Percentiles rank a stretch among this genome's conserved stretches.
Evolutionary conservation across 495 filamentous ascomycete genomes (phyloP).

Genomic region (Neurospora cerealis): DNA sequence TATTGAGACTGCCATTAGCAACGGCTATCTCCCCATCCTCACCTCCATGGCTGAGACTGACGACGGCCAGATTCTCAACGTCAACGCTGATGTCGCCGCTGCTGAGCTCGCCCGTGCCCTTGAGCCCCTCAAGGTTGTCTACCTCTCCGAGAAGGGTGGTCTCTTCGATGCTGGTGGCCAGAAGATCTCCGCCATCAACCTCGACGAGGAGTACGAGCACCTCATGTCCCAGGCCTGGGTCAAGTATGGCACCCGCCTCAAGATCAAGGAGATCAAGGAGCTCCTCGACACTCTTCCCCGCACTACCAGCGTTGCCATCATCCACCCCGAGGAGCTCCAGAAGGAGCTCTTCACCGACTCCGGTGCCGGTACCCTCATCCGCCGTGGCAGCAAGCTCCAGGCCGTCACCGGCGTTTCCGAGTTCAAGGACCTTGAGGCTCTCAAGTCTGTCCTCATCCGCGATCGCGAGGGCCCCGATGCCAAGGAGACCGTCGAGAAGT

Average conservation of each 20-base stretch:
- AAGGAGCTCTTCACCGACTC: slow-evolving; percentile 96
- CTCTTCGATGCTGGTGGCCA: slow-evolving; percentile 89
- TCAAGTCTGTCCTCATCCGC: slow-evolving; percentile 76
- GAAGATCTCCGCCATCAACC: slow-evolving; percentile 95
- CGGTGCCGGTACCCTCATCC: slow-evolving; percentile 89
- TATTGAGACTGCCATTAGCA: slow-evolving; percentile 85
- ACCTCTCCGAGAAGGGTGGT: slow-evolving; percentile 95
- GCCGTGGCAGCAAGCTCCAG: slow-evolving; percentile 83
- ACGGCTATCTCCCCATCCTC: slow-evolving; percentile 86
- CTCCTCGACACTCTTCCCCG: slow-evolving; percentile 77
- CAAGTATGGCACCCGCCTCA: slow-evolving; percentile 86
- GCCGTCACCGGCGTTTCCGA: slow-evolving; percentile 63
- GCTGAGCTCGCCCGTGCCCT: slow-evolving; percentile 83
- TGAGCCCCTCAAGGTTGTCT: slow-evolving; percentile 95
- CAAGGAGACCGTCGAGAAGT: slow-evolving; percentile 73
- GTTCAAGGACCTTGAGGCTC: slow-evolving; percentile 63
- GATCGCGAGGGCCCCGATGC: slow-evolving; percentile 83
- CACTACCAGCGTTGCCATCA: slow-evolving; percentile 93
- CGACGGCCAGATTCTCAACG: slow-evolving; percentile 91
- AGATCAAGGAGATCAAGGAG: slow-evolving; percentile 98
- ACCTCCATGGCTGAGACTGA: slow-evolving; percentile 94
- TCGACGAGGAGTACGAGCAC: slow-evolving; percentile 94
- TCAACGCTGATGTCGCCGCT: slow-evolving; percentile 95
- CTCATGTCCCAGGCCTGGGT: slow-evolving; percentile 96
- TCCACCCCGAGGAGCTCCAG: slow-evolving; percentile 87